Evolutionary conservation across 306 rosid species (phyloP).

Genomic region (Lathyrus oleraceus): DNA sequence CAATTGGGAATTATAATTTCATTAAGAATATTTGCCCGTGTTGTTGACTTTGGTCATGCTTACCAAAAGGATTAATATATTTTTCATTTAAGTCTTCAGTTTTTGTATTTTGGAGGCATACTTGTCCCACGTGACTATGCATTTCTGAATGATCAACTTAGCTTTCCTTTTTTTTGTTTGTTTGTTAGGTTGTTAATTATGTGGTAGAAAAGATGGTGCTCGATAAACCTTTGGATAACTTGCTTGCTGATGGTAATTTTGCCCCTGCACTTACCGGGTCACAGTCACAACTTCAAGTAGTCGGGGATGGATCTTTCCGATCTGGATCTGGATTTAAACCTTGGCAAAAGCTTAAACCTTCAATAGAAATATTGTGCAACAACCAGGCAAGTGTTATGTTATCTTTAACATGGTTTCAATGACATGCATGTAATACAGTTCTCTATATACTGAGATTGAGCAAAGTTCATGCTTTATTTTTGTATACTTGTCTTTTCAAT

Average conservation of each 20-base stretch:
- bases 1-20: not conserved
- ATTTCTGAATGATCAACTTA: constrained; percentile 23
- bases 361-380: constrained; percentile 92
- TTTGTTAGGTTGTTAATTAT: constrained; percentile 80
- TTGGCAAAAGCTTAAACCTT: constrained; percentile 87
- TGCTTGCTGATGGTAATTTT: constrained; percentile 63
- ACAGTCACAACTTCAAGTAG: constrained; percentile 48
- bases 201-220: constrained; percentile 94
- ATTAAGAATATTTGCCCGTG: not conserved
- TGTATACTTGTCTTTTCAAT: constrained; percentile 7
- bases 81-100: not conserved
- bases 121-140: constrained; percentile 19
- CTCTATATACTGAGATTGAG: constrained; percentile 11
- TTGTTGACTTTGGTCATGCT: constrained; percentile 16
- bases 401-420: constrained; percentile 1
- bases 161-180: constrained; percentile 11
- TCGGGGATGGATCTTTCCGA: constrained; percentile 84
- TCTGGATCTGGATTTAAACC: constrained; percentile 87
- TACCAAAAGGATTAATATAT: not conserved
- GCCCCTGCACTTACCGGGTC: constrained; percentile 70
- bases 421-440: constrained; percentile 1
- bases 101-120: constrained; percentile 12
- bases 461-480: constrained; percentile 18
- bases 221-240: constrained; percentile 78
- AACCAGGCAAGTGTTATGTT: constrained; percentile 74